Base-by-base conservation (phyloP, 306 rosid species). In the Acacia crassicarpa region DNA sequence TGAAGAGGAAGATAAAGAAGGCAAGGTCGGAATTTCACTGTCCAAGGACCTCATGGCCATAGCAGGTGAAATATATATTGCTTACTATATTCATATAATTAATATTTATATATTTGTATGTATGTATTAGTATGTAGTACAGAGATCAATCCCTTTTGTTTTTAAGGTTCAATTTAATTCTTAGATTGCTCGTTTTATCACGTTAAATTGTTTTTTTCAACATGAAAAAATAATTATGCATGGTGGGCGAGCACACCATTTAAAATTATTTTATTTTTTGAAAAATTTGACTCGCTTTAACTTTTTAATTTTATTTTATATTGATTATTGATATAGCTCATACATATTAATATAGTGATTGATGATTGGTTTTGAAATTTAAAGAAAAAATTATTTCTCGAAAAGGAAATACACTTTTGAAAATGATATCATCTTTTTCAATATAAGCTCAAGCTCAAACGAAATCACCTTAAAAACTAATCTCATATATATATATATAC, bases 31-130 rank as follows among this genome's bases (percentile, higher is more conserved):
- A 5, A 94, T 92, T 70, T 88, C 93, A 0, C 86, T 92, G 1
- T 85, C 89, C 2, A 94, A 94, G 22, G 98, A 94, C 46, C 97
- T 94, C 6, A 94, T 94, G 98, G 97, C 94, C 23, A 94, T 94
- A 9, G 98, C 97, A 15, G 74, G 74, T 53, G 17, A 53, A 2
- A 6, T 53, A 53, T 46, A 46, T 45, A 45, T 46, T 46, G 53
- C 14, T 46, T 9, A 46, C 53, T 46, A 13, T 49, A 16, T 12
- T 49, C 6, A 9, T 43, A 43, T 30, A 30, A 30, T 30, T 1
- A 8, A 44, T 9, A 44, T 44, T 3, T 44, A 2, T 44, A 0
- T 44, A 10, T 44, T 0, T 32, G 2, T 0, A 0, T 32, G 1
- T 32, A 3, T 44, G 2, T 44, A 12, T 45, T 45, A 45, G 5